Evolutionary conservation across 1,284 basidiomycete genomes (phyloP).

Genomic region (Irpex sp.): DNA sequence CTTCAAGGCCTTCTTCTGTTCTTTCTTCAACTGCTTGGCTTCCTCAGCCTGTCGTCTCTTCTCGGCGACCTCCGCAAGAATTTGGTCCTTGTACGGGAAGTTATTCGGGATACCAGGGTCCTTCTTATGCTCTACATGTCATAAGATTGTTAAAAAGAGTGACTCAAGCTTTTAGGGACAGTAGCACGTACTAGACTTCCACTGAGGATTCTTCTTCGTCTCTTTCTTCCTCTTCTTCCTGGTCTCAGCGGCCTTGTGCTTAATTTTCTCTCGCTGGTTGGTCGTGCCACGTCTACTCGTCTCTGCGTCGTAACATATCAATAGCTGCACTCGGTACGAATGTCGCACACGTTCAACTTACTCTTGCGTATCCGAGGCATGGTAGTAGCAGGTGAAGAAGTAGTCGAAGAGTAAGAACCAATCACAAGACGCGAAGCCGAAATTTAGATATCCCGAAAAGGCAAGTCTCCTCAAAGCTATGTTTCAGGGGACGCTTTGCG

Average conservation of each 20-base stretch:
- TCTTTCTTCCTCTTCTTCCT: conserved; percentile 75
- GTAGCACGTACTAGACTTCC: conserved; percentile 73
- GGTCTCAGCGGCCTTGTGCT: conserved; percentile 76
- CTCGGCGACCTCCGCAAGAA: conserved; percentile 86
- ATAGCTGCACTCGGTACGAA: neutral
- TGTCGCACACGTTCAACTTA: conserved; percentile 26
- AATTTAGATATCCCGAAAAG: conserved; percentile 1
- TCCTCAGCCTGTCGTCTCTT: conserved; percentile 72
- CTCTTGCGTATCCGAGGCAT: conserved; percentile 80
- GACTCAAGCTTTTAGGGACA: too few relatives aligned
- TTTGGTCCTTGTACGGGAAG: conserved; percentile 96
- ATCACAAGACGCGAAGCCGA: neutral
- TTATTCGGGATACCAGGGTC: conserved; percentile 97
- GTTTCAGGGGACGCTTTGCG: neutral
- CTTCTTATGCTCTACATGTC: conserved; percentile 56
- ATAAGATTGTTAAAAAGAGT: too few relatives aligned
- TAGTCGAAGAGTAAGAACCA: conserved; percentile 1
- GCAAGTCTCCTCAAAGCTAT: neutral
- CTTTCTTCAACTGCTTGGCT: conserved; percentile 60
- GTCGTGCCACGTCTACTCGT: conserved; percentile 78
- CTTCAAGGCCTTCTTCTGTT: conserved; percentile 49
- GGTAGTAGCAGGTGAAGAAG: conserved; percentile 1
- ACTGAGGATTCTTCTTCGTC: conserved; percentile 80
- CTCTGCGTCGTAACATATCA: conserved; percentile 44
- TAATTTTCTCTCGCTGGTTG: conserved; percentile 71